Percentiles rank a stretch among this genome's conserved stretches.
phyloP scores from a whole-genome alignment of 345 rosid genomes.

The Gossypium thurberi region DNA sequence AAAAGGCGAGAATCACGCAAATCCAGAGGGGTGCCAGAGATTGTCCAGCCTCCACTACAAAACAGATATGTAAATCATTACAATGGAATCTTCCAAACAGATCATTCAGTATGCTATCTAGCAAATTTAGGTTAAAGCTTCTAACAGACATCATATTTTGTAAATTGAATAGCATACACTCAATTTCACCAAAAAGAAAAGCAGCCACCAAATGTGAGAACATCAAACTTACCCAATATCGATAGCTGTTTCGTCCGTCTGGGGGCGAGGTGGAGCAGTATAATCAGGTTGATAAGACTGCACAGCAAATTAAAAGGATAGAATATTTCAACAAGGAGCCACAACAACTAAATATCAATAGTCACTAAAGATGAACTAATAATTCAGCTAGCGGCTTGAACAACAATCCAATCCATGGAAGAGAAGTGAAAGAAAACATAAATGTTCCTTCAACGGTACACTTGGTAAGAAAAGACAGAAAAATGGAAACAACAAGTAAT shows the following conservation, averaged over 20 bases:
- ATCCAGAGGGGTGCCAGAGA: conserved; percentile 75
- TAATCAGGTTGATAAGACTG: conserved; percentile 82
- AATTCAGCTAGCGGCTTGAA: no score
- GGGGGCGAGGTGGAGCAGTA: conserved; percentile 66
- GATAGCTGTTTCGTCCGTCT: conserved; percentile 59
- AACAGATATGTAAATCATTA: conserved; percentile 2
- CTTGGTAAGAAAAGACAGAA: no score
- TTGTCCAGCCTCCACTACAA: conserved; percentile 85
- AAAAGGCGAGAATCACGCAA: conserved; percentile 75
- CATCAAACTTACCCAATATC: conserved; percentile 66
- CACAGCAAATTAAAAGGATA: conserved; percentile 16
- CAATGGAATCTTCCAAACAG: neutral
- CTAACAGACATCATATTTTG: neutral
- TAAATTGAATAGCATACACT: neutral
- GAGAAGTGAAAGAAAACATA: no score
- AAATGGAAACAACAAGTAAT: no score
- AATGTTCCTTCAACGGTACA: no score
- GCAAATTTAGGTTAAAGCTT: conserved; percentile 8
- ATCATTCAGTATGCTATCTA: neutral
- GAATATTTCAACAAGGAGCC: neutral
- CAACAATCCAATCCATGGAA: no score
- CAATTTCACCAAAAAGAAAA: neutral
- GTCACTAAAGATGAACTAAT: no score
- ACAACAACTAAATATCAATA: neutral
- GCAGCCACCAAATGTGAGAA: neutral